Base-by-base conservation (phyloP, 2,329 filamentous ascomycete genomes). In the Fusarium protoensiforme region DNA sequence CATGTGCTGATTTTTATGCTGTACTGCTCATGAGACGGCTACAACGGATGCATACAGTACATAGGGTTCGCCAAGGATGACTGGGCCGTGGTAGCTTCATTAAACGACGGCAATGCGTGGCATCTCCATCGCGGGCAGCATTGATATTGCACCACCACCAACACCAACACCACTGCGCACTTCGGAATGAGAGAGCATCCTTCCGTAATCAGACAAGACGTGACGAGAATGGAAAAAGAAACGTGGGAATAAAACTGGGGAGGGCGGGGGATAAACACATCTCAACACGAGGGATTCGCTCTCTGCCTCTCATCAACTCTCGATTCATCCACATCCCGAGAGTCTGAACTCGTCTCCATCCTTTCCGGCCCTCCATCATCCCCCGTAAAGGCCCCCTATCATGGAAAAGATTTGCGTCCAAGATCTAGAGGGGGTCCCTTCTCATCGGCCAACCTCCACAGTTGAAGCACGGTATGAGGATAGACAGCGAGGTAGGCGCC, bases 341-440 rank as follows among this genome's bases (percentile, higher is more conserved):
- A 58, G 56, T 54, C 24, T 59, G 54, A 61, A 54, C 33, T 35
- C 33, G 62, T 72, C 71, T 69, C 71, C 71, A 74, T 74, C 54
- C 59, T 68, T 66, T 62, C 39, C 39, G 33, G 38, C 61, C 56
- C 65, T 68, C 61, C 54, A 56, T 39, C 56, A 63, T 20, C 67
- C 64, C 68, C 67, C 29, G 36, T 48, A 61, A 69, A 76, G 39
- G 41, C 58, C 53, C 58, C 75, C 69, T 24, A 64, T 75, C 72
- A 57, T 62, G 73, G 71, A 71, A 77, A 62, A 60, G 75, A 77
- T 77, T 69, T 59, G 39, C 75, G 53, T 46, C 48, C 53, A 43
- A 67, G 71, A 77, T 77, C 75, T 67, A 33, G 59, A 66, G 46
- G 61, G 62, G 62, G 9, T 33, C 29, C 31, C 10, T 69, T 61